These are phyloP conservation scores for Smittium culicis DNA, from an alignment of 371 early-diverging fungal genomes.

Conservation along the genomic window DNA sequence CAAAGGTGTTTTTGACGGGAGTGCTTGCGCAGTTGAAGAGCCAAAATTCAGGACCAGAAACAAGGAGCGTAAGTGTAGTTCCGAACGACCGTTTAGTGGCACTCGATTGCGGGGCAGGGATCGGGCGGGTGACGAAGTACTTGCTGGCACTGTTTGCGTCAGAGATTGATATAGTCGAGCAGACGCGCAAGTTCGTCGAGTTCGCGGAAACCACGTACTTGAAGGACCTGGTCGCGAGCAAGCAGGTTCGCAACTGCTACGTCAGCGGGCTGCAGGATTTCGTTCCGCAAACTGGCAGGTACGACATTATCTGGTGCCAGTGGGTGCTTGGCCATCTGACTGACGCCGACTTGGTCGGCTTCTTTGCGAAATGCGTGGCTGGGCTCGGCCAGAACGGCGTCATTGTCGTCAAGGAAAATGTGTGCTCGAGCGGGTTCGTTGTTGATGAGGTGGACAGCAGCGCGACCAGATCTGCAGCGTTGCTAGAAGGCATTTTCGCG, in stretches of 20 bases:
- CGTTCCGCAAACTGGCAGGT: conserved; percentile 48
- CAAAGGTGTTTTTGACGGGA: conserved; percentile 42
- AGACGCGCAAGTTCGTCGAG: conserved; percentile 56
- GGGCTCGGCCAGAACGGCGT: conserved; percentile 60
- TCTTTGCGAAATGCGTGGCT: conserved; percentile 60
- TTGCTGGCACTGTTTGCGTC: conserved; percentile 60
- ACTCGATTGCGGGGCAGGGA: conserved; percentile 84
- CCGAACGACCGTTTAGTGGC: too few species aligned
- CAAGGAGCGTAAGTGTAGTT: too few species aligned
- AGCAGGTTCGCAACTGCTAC: conserved; percentile 43
- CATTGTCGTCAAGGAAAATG: conserved; percentile 85
- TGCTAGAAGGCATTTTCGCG: conserved; percentile 52
- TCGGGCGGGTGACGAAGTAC: conserved; percentile 82
- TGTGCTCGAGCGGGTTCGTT: conserved; percentile 43
- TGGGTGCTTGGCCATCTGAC: conserved; percentile 84
- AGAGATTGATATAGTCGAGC: conserved; percentile 81
- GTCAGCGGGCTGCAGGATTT: conserved; percentile 73
- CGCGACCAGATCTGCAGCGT: conserved; percentile 59
- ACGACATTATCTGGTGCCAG: conserved; percentile 91
- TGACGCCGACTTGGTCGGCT: conserved; percentile 67
- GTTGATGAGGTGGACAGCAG: conserved; percentile 76
- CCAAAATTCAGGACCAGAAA: too few species aligned
- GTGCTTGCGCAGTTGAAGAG: conserved; percentile 35
- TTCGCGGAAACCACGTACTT: conserved; percentile 48
- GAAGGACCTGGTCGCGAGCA: conserved; percentile 36